These are phyloP conservation scores for Fusarium sambucinum DNA, from an alignment of 2,329 filamentous ascomycete genomes.

Conservation along the genomic window DNA sequence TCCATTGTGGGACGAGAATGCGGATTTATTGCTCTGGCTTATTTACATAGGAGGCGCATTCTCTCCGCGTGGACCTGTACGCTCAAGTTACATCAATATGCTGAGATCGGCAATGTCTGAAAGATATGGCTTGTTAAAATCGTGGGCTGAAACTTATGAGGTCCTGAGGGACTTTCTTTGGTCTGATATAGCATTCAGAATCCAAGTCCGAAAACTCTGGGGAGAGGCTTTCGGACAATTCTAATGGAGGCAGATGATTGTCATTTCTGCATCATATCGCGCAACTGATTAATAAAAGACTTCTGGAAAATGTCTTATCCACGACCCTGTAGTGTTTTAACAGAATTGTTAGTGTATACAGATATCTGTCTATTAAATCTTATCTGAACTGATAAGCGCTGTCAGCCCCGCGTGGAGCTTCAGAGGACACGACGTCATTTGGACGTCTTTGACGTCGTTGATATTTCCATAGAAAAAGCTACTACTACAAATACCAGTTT, in stretches of 20 bases:
- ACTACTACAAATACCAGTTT: neutral
- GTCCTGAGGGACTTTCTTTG: conserved; percentile 3
- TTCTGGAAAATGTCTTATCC: conserved; percentile 1
- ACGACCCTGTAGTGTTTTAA: fast-evolving
- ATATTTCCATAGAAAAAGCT: neutral
- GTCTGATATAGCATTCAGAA: conserved; percentile 5
- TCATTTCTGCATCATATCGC: neutral
- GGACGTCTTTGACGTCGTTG: conserved; percentile 14
- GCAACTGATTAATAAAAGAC: neutral
- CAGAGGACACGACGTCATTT: conserved; percentile 10
- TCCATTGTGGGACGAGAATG: neutral
- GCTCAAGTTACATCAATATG: neutral
- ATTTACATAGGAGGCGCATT: conserved; percentile 9
- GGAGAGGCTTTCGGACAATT: neutral
- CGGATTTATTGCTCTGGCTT: conserved; percentile 4
- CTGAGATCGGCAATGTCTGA: neutral
- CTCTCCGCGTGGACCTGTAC: neutral
- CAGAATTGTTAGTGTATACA: neutral
- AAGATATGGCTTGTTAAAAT: fast-evolving
- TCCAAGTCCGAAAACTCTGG: neutral
- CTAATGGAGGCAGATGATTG: neutral
- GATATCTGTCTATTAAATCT: fast-evolving
- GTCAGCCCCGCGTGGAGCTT: neutral
- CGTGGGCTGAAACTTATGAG: neutral
- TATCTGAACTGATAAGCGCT: neutral